Base-by-base conservation (phyloP, 2,329 filamentous ascomycete genomes). In the Pseudopithomyces maydicus region DNA sequence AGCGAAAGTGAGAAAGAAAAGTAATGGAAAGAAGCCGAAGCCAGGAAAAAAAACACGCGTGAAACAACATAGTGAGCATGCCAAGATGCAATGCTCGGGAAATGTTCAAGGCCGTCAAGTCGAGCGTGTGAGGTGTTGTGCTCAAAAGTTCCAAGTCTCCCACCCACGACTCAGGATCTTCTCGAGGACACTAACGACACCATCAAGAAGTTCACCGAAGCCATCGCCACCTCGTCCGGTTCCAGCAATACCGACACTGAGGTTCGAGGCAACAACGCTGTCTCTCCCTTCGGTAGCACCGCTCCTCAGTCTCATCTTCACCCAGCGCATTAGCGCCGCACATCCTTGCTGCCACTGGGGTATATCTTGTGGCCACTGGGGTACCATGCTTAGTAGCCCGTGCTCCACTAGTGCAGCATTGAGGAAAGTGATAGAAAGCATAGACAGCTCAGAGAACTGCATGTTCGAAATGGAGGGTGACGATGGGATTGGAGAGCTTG, bases 191-290 rank as follows among this genome's bases (percentile, higher is more conserved):
- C 62, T 54, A 3, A 71, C 60, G 17, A 71, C 63, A 5, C 67
- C 64, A 26, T 73, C 66, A 15, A 74, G 56, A 5, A 74, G 60
- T 49, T 75, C 72, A 2, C 72, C 73, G 12, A 65, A 62, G 2
- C 65, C 52, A 17, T 69, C 66, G 2, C 58, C 63, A 36, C 66
- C 57, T n/a, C 54, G 39, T 29, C 56, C 51, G 10, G 54, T 51
- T 45, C 57, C 62, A 3, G 55, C 26, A 41, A 60, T 56, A 8
- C 54, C 57, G 15, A 48, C 17, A 12, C 19, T 39, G 36, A 42
- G 43, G 3, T 22, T 22, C 2, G 52, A 38, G 11, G 58, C 55
- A 12, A 59, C 51, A 17, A 61, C 44, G 15, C 54, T 59, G 35
- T 58, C 63, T 4, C 58, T 59, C 3, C 57, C 60, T 2, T 70